Base-by-base conservation (phyloP, 805 yeast species). In the Candida patagonica region DNA sequence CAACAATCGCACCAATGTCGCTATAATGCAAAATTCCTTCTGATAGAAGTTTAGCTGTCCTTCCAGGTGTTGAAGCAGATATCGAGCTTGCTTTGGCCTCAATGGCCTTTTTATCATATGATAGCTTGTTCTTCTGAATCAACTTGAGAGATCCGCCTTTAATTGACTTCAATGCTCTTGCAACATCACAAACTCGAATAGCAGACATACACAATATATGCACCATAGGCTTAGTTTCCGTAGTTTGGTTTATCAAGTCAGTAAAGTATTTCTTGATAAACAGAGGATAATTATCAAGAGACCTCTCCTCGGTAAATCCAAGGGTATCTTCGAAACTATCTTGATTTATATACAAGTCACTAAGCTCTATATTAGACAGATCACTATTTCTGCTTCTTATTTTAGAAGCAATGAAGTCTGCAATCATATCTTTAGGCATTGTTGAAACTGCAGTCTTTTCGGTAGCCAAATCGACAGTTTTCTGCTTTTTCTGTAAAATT, bases 161-260 rank as follows among this genome's bases (percentile, higher is more conserved):
- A 51, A 68, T 55, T 60, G 67, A 40, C 20, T 53, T 46, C 59
- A 73, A 53, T 1, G 82, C 76, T 48, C 95, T 71, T 54, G 73
- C 80, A 2, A 86, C 70, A 52, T 88, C 96, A 53, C 96, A 89
- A 1, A 86, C 92, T 49, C 96, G 70, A 19, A 86, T 65, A 8
- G 95, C 92, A 0, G 95, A 84, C 67, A 81, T 71, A 0, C 88
- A 71, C 12, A 80, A 52, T 1, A 79, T 60, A 12, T 79, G 59
- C 47, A 76, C 56, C 60, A 70, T 63, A n/a, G n/a, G n/a, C 40
- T 71, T 69, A 22, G 42, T 45, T 37, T 46, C 35, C 19, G 34
- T 16, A 24, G 36, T 23, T 13, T 23, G 41, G 27, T 43, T 12
- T 7, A 35, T 6, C 6, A 37, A 13, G 22, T 26, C 15, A 15